Conservation (phyloP, 2,329 filamentous ascomycete species). For the Penicillium hordei region DNA sequence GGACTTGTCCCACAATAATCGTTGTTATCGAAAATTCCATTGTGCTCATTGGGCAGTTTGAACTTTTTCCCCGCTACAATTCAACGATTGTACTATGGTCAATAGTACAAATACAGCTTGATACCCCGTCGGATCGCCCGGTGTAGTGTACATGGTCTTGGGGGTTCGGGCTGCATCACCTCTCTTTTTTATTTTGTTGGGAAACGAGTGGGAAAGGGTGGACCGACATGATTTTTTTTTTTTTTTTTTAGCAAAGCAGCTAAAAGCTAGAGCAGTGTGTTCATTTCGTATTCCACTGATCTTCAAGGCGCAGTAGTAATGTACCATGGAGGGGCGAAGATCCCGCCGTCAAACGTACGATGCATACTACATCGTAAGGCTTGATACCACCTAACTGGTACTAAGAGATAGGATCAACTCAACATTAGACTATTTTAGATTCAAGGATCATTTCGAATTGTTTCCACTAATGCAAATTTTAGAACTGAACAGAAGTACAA, state of each 20-base stretch:
- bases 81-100: not conserved
- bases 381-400: not conserved
- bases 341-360: not conserved
- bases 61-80: not conserved
- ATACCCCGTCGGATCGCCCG: constrained; percentile 3
- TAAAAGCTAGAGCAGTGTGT: not conserved
- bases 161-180: not conserved
- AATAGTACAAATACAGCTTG: not conserved
- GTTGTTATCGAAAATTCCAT: not conserved
- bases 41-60: not conserved
- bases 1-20: constrained; percentile 1
- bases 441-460: not conserved
- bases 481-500: not conserved
- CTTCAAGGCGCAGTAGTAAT: constrained; percentile 11
- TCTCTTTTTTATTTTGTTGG: constrained; percentile 5
- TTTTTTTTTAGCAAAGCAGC: not conserved
- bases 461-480: not conserved
- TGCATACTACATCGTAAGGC: not conserved
- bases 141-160: not conserved
- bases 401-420: not conserved
- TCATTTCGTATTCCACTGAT: constrained; percentile 10
- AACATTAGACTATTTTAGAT: not conserved
- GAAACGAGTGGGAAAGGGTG: constrained; percentile 19
- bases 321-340: not conserved
- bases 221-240: too few relatives aligned